phyloP scores from a whole-genome alignment of 805 yeast genomes.

The Candida loeiensis region DNA sequence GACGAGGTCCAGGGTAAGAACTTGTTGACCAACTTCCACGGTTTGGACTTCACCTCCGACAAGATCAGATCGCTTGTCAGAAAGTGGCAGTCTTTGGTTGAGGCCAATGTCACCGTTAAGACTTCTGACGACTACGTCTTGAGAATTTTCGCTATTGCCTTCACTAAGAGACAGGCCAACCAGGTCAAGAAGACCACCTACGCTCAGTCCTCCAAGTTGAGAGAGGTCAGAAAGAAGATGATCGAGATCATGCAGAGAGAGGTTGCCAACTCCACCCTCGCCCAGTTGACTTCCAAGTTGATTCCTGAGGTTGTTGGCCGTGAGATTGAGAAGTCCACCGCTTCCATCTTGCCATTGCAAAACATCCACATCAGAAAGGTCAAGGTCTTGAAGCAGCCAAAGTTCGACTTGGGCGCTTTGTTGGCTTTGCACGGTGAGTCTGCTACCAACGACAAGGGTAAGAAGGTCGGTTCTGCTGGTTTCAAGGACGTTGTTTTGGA shows the following conservation, averaged over 20 bases:
- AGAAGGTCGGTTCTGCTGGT: slow-evolving; percentile 83
- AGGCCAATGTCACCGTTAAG: slow-evolving; percentile 97
- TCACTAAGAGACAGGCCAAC: slow-evolving; percentile 97
- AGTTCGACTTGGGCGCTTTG: slow-evolving; percentile 95
- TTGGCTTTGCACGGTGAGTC: slow-evolving; percentile 97
- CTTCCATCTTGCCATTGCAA: slow-evolving; percentile 94
- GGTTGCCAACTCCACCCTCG: slow-evolving; percentile 89
- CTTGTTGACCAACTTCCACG: slow-evolving; percentile 99
- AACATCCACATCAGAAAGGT: slow-evolving; percentile 99
- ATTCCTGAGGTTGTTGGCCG: slow-evolving; percentile 98
- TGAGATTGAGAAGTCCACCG: slow-evolving; percentile 96
- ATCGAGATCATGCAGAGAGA: slow-evolving; percentile 94
- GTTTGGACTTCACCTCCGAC: slow-evolving; percentile 96
- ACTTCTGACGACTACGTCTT: slow-evolving; percentile 96
- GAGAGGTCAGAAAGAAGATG: slow-evolving; percentile 97
- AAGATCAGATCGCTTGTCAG: slow-evolving; percentile 96
- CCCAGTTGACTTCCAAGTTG: slow-evolving; percentile 95
- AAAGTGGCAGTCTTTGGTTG: slow-evolving; percentile 98
- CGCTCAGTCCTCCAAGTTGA: slow-evolving; percentile 96
- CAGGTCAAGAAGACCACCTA: slow-evolving; percentile 97
- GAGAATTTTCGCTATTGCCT: slow-evolving; percentile 95
- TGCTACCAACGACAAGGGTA: slow-evolving; percentile 87
- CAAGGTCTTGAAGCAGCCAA: slow-evolving; percentile 97
- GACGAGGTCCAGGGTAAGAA: slow-evolving; percentile 99
- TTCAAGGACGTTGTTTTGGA: slow-evolving; percentile 99